Percentiles rank a stretch among this genome's conserved stretches.
phyloP scores from a whole-genome alignment of 2,329 filamentous ascomycete species.

The Fusarium sororula region DNA sequence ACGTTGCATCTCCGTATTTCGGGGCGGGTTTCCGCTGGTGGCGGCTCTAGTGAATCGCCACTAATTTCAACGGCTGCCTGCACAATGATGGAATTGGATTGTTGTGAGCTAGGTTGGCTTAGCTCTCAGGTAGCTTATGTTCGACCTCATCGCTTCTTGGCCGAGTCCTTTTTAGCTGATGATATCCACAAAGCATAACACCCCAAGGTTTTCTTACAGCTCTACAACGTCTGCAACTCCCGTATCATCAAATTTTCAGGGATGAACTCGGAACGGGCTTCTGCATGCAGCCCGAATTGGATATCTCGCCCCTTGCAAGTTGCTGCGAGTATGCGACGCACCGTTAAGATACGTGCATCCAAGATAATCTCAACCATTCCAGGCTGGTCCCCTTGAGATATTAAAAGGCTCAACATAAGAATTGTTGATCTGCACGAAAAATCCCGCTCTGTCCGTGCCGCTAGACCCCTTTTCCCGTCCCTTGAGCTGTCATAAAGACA shows the following conservation, averaged over 20 bases:
- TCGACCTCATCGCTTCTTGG: neutral
- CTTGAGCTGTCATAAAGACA: conserved; percentile 21
- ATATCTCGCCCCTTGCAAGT: conserved; percentile 18
- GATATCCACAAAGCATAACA: conserved; percentile 1
- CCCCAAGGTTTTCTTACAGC: neutral
- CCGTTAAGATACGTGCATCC: neutral
- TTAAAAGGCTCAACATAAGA: neutral
- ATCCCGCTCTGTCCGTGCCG: neutral
- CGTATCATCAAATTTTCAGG: conserved; percentile 3
- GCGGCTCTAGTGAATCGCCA: conserved; percentile 28
- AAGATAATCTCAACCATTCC: conserved; percentile 35
- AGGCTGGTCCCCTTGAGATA: conserved; percentile 8
- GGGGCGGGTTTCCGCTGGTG: conserved; percentile 14
- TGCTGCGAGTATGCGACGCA: conserved; percentile 24
- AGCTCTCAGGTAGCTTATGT: neutral
- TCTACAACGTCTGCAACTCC: neutral
- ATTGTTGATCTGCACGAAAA: neutral
- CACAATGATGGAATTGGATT: conserved; percentile 36
- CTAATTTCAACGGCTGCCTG: conserved; percentile 40
- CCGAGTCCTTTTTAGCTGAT: neutral
- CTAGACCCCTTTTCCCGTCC: conserved; percentile 2
- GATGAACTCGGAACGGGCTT: conserved; percentile 7
- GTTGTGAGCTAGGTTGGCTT: neutral
- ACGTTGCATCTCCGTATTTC: conserved; percentile 6
- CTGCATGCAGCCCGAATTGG: conserved; percentile 30